Evolutionary conservation across 2,329 filamentous ascomycete species (phyloP), one percentile per base, ranked within the genome.

Genomic region (Diaporthe batatas): DNA sequence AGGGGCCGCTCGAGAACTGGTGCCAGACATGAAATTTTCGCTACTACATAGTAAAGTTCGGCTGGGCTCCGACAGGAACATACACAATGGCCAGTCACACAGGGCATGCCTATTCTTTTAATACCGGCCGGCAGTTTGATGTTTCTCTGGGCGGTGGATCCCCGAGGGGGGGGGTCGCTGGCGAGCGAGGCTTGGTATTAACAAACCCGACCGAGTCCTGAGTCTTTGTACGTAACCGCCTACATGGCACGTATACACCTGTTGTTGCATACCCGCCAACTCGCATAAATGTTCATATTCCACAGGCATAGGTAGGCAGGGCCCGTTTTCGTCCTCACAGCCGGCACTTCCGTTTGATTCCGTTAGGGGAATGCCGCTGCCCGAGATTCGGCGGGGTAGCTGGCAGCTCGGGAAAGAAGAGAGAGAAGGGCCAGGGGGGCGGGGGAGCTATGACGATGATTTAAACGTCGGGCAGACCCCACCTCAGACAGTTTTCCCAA

Each of bases 371-470:
- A 23, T 70, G 44, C 44, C 42, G 55, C 29, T 62, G 55, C 68
- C 68, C 55, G 55, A 23, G 44, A 62, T 62, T 62, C 58, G 68
- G 68, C 68, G 68, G 68, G 68, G 68, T 70, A 62, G 68, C 44
- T 67, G 62, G 47, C 47, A 53, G 62, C 57, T 70, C 68, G 68
- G 68, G 55, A 70, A 70, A 70, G 57, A 51, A 44, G 44, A 47
- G 54, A 70, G 54, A 16, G 67, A 32, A 11, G 54, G 57, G 34
- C 34, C 57, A 42, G 36, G 23, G 29, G 44, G 42, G 8, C 8
- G 14, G 42, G 18, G 44, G 44, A 54, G 42, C 72, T 71, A 71
- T 73, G 72, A 73, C 72, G 72, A 73, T 53, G 59, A 55, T 59
- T 59, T 68, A 71, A 71, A 73, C 51, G 16, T 58, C 54, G 49